Base-by-base conservation (phyloP, 768 basidiomycete genomes). In the Suillus spraguei region DNA sequence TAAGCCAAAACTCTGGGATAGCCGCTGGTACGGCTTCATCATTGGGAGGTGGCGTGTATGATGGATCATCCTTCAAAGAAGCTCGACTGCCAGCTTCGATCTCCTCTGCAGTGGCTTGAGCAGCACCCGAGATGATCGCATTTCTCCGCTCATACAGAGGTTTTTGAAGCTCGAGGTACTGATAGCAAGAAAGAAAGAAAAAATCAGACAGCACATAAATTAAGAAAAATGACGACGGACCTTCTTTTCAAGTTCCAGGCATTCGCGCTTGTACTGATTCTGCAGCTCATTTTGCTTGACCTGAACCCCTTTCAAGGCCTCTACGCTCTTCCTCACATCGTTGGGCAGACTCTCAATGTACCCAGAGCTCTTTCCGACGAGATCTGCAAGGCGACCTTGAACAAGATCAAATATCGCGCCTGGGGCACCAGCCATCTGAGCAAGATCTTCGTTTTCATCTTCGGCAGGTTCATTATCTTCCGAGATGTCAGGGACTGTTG, bases 1-100 rank as follows among this genome's bases (percentile, higher is more conserved):
- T 99, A 70, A 97, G 87, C 97, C 97, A 99, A 85, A 99, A 99
- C 70, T 97, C 91, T 59, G 96, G 94, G 68, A 99, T 93, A 60
- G 71, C 69, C 54, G 58, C 81, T 65, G 70, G 74, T 42, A 79
- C 77, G 16, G 76, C 78, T 1, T 81, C 72, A 63, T 84, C 87
- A 64, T 81, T 83, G 60, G 87, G 79, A 16, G 94, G 81, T 22
- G 86, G 81, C 33, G 79, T 80, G 77, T 91, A 90, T 0, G 88
- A 83, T 35, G 83, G 86, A 67, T 95, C 88, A 59, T 92, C 93
- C 72, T 96, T 90, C 66, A 83, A 72, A 4, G 89, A 87, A 60
- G 85, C 83, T 62, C 86, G 80, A 70, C 91, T 84, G 44, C 97
- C 97, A 20, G 88, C 87, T 69, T 87, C 84, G 73, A 98, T 83